Evolutionary conservation across 2,329 filamentous ascomycete genomes (phyloP).

Genomic region (Thyridium curvatum): DNA sequence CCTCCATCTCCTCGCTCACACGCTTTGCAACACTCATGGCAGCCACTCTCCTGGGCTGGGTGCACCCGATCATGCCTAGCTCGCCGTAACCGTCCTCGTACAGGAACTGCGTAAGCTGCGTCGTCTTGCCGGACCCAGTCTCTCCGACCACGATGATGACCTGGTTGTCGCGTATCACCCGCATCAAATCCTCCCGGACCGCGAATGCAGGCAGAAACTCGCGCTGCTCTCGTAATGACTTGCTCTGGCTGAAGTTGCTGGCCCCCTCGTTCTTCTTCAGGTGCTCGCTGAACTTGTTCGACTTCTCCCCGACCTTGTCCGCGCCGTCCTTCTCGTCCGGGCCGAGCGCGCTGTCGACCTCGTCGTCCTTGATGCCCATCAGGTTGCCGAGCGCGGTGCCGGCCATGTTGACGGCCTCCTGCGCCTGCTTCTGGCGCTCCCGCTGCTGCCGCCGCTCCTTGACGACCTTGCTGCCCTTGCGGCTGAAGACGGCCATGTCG

Average conservation of each 20-base stretch:
- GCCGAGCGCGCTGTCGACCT: constrained; percentile 80
- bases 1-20: constrained; percentile 97
- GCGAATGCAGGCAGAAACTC: constrained; percentile 95
- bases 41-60: constrained; percentile 90
- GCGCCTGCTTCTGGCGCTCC: constrained; percentile 88
- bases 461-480: constrained; percentile 90
- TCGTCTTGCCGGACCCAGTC: constrained; percentile 96
- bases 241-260: constrained; percentile 89
- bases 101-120: constrained; percentile 92
- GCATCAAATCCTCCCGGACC: constrained; percentile 84
- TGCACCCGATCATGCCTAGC: constrained; percentile 88
- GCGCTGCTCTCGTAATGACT: constrained; percentile 82
- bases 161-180: constrained; percentile 93
- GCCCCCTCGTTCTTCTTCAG: constrained; percentile 82
- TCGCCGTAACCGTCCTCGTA: constrained; percentile 92
- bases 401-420: constrained; percentile 87
- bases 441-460: constrained; percentile 86
- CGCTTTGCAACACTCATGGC: constrained; percentile 99
- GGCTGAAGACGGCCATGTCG: constrained; percentile 97
- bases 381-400: constrained; percentile 91
- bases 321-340: constrained; percentile 54
- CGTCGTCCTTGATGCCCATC: constrained; percentile 90
- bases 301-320: constrained; percentile 22
- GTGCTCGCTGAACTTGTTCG: constrained; percentile 80
- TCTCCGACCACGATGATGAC: constrained; percentile 96